Percentiles rank a stretch among this genome's conserved stretches.
Conservation (phyloP, 2,329 filamentous ascomycete species). For the Aspergillus quadricinctus region DNA sequence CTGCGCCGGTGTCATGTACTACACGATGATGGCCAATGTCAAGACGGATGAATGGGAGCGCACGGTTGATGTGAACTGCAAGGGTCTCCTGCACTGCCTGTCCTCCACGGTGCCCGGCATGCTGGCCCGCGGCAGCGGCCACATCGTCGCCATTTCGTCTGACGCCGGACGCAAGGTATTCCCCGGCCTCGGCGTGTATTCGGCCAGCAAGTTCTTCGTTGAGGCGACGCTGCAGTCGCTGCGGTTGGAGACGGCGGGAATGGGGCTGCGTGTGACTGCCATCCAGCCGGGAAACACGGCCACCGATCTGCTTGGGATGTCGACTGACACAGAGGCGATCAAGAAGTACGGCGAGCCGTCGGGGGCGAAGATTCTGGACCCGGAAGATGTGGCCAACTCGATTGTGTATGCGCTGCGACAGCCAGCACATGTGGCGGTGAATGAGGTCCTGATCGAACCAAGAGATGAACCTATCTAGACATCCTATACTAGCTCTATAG, state of each 20-base stretch:
- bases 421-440: slow-evolving; percentile 71
- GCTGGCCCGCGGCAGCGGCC: slow-evolving; percentile 64
- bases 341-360: slow-evolving; percentile 74
- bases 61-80: slow-evolving; percentile 83
- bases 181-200: slow-evolving; percentile 76
- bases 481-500: neutral
- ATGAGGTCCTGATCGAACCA: slow-evolving; percentile 75
- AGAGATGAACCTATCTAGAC: slow-evolving; percentile 66
- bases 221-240: slow-evolving; percentile 74
- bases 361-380: slow-evolving; percentile 69
- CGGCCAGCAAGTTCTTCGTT: slow-evolving; percentile 79
- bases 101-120: slow-evolving; percentile 66
- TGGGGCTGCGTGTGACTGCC: slow-evolving; percentile 66
- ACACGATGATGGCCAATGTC: slow-evolving; percentile 77
- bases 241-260: slow-evolving; percentile 70
- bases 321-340: slow-evolving; percentile 69
- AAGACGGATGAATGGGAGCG: slow-evolving; percentile 73
- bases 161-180: slow-evolving; percentile 79
- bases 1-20: slow-evolving; percentile 84
- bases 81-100: slow-evolving; percentile 70
- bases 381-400: slow-evolving; percentile 66
- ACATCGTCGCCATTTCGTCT: slow-evolving; percentile 77
- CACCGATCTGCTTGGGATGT: slow-evolving; percentile 70
- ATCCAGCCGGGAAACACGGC: slow-evolving; percentile 74
- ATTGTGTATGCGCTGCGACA: slow-evolving; percentile 73